These are phyloP conservation scores for Rhypophila decipiens DNA, from an alignment of 495 filamentous ascomycete genomes.

Conservation along the genomic window DNA sequence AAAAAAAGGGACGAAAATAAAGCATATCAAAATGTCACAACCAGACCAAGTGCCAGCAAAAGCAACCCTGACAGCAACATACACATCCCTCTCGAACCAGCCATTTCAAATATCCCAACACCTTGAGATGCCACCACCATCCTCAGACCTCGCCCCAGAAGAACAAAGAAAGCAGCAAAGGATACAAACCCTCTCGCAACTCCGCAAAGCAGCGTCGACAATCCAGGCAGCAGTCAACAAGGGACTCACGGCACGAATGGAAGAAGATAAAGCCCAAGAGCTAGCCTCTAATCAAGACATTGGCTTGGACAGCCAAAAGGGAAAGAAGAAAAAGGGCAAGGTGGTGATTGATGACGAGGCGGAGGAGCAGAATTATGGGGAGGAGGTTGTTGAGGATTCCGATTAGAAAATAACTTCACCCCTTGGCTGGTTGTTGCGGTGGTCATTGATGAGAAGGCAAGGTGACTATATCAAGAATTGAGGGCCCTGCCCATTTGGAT, in stretches of 20 bases:
- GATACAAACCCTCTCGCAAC: too few species aligned
- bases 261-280: conserved; percentile 63
- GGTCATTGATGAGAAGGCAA: background rate
- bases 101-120: conserved; percentile 50
- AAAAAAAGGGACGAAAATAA: too few species aligned
- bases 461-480: background rate
- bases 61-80: conserved; percentile 7
- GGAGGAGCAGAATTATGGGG: conserved; percentile 83
- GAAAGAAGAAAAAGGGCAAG: conserved; percentile 35
- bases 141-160: conserved; percentile 31
- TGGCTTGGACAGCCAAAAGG: too few species aligned
- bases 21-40: conserved; percentile 10
- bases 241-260: conserved; percentile 83
- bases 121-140: conserved; percentile 31
- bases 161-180: conserved; percentile 53
- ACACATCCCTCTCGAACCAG: conserved; percentile 1
- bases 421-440: background rate
- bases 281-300: too few species aligned
- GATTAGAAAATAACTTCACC: conserved; percentile 8
- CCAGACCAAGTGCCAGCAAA: background rate
- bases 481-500: too few species aligned
- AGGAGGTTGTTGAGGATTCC: conserved; percentile 60
- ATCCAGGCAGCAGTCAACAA: conserved; percentile 73
- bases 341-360: conserved; percentile 67
- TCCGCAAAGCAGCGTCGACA: conserved; percentile 57